Evolutionary conservation across 306 rosid species (phyloP).

Genomic region (Rosa rugosa): DNA sequence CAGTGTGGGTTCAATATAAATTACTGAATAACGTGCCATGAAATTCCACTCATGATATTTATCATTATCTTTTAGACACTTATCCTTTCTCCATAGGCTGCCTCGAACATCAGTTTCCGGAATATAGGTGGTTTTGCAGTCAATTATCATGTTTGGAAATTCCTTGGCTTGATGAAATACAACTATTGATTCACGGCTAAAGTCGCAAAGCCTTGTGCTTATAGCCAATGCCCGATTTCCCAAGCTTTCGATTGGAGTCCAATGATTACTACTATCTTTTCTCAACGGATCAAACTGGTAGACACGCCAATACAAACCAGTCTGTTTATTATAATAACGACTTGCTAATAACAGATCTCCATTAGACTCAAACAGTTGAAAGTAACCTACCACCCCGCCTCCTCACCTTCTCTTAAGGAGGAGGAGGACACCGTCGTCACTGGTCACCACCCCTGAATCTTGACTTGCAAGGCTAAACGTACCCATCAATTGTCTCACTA

Average conservation of each 20-base stretch:
- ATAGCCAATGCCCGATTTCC: neutral
- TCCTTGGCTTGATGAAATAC: neutral
- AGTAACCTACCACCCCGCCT: too few relatives aligned
- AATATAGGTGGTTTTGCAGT: neutral
- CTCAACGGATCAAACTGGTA: neutral
- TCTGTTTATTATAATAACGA: neutral
- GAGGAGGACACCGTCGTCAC: too few relatives aligned
- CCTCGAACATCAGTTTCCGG: neutral
- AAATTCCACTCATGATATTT: neutral
- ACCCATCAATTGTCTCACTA: neutral
- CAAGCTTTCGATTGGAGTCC: neutral
- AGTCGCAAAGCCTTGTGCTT: neutral
- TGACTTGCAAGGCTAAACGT: neutral
- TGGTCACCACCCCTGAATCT: neutral
- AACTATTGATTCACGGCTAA: neutral
- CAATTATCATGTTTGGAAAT: neutral
- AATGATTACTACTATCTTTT: neutral
- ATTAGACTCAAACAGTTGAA: neutral
- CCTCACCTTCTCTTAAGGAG: too few relatives aligned
- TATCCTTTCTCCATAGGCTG: neutral
- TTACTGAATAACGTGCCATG: neutral
- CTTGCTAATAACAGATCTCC: neutral
- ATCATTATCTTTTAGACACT: neutral
- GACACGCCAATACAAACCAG: neutral
- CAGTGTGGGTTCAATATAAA: neutral